Base-by-base conservation (phyloP, 2,329 filamentous ascomycete species). In the Aspergillus sp. region DNA sequence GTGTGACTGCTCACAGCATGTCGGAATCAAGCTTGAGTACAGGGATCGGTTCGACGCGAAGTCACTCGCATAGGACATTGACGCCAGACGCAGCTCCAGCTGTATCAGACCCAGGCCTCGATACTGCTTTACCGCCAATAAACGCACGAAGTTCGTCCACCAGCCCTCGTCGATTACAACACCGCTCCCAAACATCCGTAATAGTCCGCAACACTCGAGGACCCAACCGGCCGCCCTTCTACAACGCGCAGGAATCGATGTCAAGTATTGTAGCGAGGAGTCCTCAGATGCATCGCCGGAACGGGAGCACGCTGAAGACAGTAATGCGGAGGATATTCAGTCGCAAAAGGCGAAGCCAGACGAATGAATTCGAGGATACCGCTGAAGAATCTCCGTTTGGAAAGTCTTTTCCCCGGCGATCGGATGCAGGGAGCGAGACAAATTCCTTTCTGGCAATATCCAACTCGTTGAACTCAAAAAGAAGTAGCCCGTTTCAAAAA, bases 241-340 rank as follows among this genome's bases (percentile, higher is more conserved):
- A 55, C 19, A 46, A 50, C 11, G 49, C 57, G 2, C 54, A 60
- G 12, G 50, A 52, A 26, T 53, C 54, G 7, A 46, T 57, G 26
- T 53, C 60, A 27, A 59, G 50, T 9, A 42, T 54, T 10, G 39
- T 52, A 27, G 51, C 52, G 6, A 55, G 57, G 12, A 48, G 49
- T 1, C 50, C 61, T 1, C 44, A 54, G 30, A 52, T 53, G 10
- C 66, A 69, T 48, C 66, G 65, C 39, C 64, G 68, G 9, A 67
- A 65, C 5, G 66, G 62, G 7, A 70, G 67, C 43, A 67, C 68
- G 2, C 44, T 70, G 40, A 70, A 66, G 46, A 67, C 62, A 3
- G 66, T 70, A n/a, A 70, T 70, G 68, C 65, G 66, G 39, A 71
- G 65, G 51, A 62, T 71, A 36, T 71, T 71, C 52, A 67, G 61